These are phyloP conservation scores for Waltergamsia citrina DNA, from an alignment of 2,329 filamentous ascomycete species.

Conservation along the genomic window DNA sequence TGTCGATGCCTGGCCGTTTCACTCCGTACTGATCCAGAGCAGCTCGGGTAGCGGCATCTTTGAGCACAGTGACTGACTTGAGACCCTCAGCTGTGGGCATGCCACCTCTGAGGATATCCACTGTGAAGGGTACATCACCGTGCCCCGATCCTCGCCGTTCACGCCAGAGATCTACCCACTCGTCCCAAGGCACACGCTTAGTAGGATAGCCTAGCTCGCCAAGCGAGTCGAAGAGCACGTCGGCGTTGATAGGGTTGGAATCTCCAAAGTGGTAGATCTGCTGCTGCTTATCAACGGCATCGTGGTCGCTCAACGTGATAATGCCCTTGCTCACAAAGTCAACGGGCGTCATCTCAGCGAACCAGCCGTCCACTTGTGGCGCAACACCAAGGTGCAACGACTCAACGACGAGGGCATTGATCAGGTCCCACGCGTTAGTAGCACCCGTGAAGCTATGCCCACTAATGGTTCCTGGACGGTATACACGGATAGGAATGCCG, in stretches of 20 bases:
- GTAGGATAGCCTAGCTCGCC: constrained; percentile 62
- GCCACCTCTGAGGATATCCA: constrained; percentile 70
- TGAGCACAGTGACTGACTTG: constrained; percentile 61
- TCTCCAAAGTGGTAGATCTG: constrained; percentile 68
- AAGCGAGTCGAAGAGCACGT: constrained; percentile 54
- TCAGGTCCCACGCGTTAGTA: constrained; percentile 68
- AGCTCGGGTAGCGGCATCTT: constrained; percentile 58
- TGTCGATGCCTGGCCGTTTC: constrained; percentile 59
- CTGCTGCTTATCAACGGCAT: constrained; percentile 52
- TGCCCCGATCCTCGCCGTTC: constrained; percentile 58
- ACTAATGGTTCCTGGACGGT: constrained; percentile 68
- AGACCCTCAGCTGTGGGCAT: constrained; percentile 71
- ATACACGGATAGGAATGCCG: constrained; percentile 61
- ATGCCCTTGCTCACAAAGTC: constrained; percentile 73
- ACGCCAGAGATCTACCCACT: constrained; percentile 67
- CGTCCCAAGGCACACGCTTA: constrained; percentile 54
- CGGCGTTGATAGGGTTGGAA: constrained; percentile 58
- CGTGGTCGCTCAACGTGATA: constrained; percentile 57
- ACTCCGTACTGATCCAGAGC: constrained; percentile 42
- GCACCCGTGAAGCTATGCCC: constrained; percentile 68
- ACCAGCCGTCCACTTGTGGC: constrained; percentile 65
- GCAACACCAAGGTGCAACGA: constrained; percentile 63
- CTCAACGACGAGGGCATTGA: constrained; percentile 69
- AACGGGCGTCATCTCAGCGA: constrained; percentile 75
- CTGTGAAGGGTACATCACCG: constrained; percentile 64